Conservation (phyloP, 176 grass and related monocot genomes). For the Aegilops sharonensis region DNA sequence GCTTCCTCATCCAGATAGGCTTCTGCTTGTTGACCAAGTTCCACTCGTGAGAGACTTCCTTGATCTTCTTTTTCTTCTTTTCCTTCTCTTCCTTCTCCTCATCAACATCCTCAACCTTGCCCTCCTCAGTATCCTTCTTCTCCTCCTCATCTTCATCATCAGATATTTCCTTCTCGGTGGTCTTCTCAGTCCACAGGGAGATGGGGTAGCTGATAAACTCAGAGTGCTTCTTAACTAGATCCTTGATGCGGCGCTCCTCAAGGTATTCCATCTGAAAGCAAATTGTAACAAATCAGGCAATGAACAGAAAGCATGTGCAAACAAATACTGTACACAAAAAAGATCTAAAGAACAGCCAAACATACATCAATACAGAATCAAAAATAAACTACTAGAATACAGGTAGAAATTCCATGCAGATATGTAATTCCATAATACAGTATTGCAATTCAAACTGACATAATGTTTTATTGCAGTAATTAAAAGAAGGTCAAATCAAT, state of each 20-base stretch:
- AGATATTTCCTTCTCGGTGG: constrained; percentile 87
- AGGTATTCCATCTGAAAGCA: constrained; percentile 71
- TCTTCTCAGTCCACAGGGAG: constrained; percentile 90
- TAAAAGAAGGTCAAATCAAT: too few relatives aligned
- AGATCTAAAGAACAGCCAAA: too few relatives aligned
- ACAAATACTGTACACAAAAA: background rate
- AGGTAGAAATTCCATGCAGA: background rate
- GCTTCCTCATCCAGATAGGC: constrained; percentile 93
- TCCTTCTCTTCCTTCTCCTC: constrained; percentile 86
- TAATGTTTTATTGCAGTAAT: background rate
- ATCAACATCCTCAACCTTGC: constrained; percentile 87
- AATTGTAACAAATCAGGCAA: background rate
- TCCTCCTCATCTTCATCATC: constrained; percentile 93
- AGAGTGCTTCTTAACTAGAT: constrained; percentile 89
- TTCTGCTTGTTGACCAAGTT: constrained; percentile 85
- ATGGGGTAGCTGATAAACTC: constrained; percentile 98
- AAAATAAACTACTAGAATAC: background rate
- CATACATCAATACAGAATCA: too few relatives aligned
- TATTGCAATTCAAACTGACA: background rate
- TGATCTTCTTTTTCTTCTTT: constrained; percentile 92
- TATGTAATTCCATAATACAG: background rate
- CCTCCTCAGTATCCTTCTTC: constrained; percentile 85
- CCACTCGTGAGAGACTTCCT: constrained; percentile 94
- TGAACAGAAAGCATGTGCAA: background rate
- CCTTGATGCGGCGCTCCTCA: constrained; percentile 85